Evolutionary conservation across 805 yeast genomes (phyloP).

Genomic region (Saturnispora bothae): DNA sequence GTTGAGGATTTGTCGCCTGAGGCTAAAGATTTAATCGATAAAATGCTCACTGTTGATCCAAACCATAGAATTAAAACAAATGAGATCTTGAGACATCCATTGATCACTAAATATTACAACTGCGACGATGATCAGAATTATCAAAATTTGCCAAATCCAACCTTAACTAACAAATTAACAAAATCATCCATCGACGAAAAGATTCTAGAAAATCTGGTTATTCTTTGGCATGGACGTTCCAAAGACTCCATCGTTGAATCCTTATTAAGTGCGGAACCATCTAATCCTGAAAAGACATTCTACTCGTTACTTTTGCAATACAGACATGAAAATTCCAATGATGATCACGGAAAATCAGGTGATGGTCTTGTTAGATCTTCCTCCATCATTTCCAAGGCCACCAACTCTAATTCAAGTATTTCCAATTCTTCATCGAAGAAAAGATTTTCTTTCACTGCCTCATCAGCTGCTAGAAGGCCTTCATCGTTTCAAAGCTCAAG

Average conservation of each 20-base stretch:
- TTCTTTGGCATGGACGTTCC: slow-evolving; percentile 48
- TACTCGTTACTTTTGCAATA: slow-evolving; percentile 28
- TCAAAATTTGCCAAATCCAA: slow-evolving; percentile 40
- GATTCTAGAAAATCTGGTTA: slow-evolving; percentile 43
- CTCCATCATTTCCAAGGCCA: slow-evolving; percentile 23
- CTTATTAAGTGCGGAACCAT: slow-evolving; percentile 20
- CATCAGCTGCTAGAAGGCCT: slow-evolving; percentile 34
- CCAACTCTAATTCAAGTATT: slow-evolving; percentile 7
- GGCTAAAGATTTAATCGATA: slow-evolving; percentile 75
- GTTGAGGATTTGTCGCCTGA: slow-evolving; percentile 71
- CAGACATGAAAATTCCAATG: slow-evolving; percentile 25
- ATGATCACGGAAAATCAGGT: slow-evolving; percentile 4
- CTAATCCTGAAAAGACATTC: slow-evolving; percentile 29
- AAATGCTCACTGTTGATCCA: slow-evolving; percentile 80
- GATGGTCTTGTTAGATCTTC: slow-evolving; percentile 22
- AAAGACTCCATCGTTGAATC: slow-evolving; percentile 25
- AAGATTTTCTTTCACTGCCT: slow-evolving; percentile 35
- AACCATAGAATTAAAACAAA: slow-evolving; percentile 65
- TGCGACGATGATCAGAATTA: slow-evolving; percentile 26
- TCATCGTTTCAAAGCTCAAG: slow-evolving; percentile 33
- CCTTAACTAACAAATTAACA: slow-evolving; percentile 36
- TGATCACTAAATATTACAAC: slow-evolving; percentile 63
- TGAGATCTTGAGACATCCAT: slow-evolving; percentile 71
- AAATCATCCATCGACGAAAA: slow-evolving; percentile 39
- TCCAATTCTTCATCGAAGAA: slow-evolving; percentile 21